These are phyloP conservation scores for Saccharomycopsis babjevae DNA, from an alignment of 805 yeast species.

Conservation along the genomic window DNA sequence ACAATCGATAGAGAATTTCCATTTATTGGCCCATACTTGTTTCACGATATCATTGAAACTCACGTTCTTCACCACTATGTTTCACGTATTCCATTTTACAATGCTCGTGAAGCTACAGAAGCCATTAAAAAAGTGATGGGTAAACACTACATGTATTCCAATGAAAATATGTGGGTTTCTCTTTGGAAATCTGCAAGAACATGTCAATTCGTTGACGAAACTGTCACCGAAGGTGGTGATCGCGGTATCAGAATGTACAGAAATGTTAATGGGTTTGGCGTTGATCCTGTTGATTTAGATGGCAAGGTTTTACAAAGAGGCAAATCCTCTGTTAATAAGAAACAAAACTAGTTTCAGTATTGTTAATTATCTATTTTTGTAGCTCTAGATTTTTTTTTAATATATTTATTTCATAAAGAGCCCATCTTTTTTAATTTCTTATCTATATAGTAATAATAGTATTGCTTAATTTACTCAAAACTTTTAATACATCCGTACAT, in stretches of 20 bases:
- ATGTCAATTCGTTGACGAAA: constrained; percentile 56
- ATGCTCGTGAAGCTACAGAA: constrained; percentile 69
- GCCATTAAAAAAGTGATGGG: constrained; percentile 83
- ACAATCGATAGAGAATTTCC: constrained; percentile 81
- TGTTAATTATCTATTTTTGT: not conserved
- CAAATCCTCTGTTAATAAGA: not conserved
- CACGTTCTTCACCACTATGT: constrained; percentile 82
- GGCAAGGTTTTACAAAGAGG: constrained; percentile 9
- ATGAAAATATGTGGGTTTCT: constrained; percentile 64
- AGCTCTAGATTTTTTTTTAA: no score
- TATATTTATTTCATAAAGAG: no score
- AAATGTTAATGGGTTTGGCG: constrained; percentile 56
- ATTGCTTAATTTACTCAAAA: no score
- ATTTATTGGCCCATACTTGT: constrained; percentile 63
- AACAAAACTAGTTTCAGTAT: not conserved
- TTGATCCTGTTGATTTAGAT: constrained; percentile 14
- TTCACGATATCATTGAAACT: constrained; percentile 87
- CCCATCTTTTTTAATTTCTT: no score
- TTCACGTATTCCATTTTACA: constrained; percentile 79
- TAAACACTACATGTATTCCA: constrained; percentile 54
- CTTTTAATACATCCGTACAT: no score
- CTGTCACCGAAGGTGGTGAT: constrained; percentile 32
- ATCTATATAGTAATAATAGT: no score
- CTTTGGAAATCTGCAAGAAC: constrained; percentile 53
- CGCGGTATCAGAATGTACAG: constrained; percentile 66